Evolutionary conservation across 345 rosid genomes (phyloP).

Genomic region (Linum tenue): DNA sequence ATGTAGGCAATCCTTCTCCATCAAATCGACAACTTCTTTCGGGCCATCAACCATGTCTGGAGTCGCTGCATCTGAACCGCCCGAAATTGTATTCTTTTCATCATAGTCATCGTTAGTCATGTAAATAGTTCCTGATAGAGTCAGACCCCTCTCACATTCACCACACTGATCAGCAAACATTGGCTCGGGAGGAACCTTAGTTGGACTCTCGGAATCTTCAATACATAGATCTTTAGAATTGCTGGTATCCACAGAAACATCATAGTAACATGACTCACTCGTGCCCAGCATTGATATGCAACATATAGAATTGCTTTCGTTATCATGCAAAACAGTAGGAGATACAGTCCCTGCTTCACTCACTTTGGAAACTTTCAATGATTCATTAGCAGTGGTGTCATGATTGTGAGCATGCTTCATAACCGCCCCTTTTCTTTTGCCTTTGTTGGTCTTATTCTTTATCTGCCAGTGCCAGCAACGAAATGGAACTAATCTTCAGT

Average conservation of each 20-base stretch:
- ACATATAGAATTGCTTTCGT: constrained; percentile 35
- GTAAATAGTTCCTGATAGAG: constrained; percentile 9
- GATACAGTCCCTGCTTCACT: constrained; percentile 38
- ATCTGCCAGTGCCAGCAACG: constrained; percentile 24
- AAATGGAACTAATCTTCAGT: background rate
- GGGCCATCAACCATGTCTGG: constrained; percentile 15
- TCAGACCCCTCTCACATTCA: constrained; percentile 9
- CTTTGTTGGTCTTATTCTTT: constrained; percentile 27
- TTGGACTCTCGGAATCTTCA: constrained; percentile 19
- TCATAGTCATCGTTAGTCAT: constrained; percentile 16
- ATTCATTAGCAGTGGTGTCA: constrained; percentile 22
- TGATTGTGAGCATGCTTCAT: constrained; percentile 19
- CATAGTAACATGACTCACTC: constrained; percentile 43
- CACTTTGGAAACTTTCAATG: constrained; percentile 25
- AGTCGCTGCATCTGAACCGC: constrained; percentile 23
- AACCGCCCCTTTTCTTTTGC: constrained; percentile 27
- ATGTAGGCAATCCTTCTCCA: constrained; percentile 18
- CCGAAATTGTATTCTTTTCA: constrained; percentile 8
- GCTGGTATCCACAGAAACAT: constrained; percentile 41
- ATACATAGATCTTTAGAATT: constrained; percentile 12
- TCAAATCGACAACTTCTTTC: constrained; percentile 17
- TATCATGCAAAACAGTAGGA: constrained; percentile 36
- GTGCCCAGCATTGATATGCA: constrained; percentile 36
- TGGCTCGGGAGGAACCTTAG: constrained; percentile 12
- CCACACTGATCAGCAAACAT: constrained; percentile 10